Base-by-base conservation (phyloP, 805 yeast species). In the Grigorovia yakushimaensis region DNA sequence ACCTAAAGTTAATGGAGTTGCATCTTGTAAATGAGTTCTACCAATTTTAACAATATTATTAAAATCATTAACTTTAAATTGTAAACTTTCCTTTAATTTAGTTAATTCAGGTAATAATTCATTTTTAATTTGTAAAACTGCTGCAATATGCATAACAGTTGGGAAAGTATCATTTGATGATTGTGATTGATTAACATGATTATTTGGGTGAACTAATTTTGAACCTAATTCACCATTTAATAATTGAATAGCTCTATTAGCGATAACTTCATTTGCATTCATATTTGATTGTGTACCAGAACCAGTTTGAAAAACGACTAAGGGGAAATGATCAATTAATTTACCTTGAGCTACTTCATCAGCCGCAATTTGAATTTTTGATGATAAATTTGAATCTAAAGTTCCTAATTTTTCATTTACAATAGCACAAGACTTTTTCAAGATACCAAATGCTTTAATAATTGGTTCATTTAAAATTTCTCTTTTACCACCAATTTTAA, bases 121-220 rank as follows among this genome's bases (percentile, higher is more conserved):
- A 64, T 77, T 61, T 47, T 82, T 72, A 71, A 91, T 85, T 73
- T 91, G 96, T 40, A 84, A 78, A 53, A 89, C 96, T 18, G 98
- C 96, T 48, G 98, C 97, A 70, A 93, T 91, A 74, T 93, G 98
- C 98, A 93, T 93, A 48, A 91, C 98, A 36, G 98, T 89, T 57
- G 98, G 98, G 85, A 93, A 93, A 47, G 98, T 93, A 72, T 93
- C 98, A 69, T 93, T 93, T 42, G 96, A 88, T n/a, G 96, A 87
- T 73, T 93, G 98, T 18, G 96, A 86, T 87, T 88, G 89, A 77
- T 93, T 93, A 61, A 89, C 94, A 72, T 93, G 98, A 70, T 93
- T 98, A 72, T 93, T 93, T 55, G 98, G 98, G 71, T 93, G 98
- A 47, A 93, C 96, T 53, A 71, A 76, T 74, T 93, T 93, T 52